phyloP scores from a whole-genome alignment of 192 early-diverging fungal genomes.

The Spizellomyces sp. region DNA sequence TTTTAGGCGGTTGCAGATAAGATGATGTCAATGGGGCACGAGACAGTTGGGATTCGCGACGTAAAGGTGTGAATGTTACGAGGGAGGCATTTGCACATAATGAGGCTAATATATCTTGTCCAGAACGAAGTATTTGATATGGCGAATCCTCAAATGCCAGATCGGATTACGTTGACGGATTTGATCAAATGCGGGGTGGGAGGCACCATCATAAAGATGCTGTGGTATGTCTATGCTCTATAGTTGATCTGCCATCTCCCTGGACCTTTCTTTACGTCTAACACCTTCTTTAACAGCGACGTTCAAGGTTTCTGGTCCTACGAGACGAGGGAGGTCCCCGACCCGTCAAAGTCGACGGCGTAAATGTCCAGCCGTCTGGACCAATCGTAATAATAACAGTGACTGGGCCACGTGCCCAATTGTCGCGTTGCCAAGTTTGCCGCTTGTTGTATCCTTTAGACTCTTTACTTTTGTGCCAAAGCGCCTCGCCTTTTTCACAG shows the following conservation, averaged over 20 bases:
- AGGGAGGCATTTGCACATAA: not conserved
- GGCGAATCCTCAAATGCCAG: slow-evolving; percentile 39
- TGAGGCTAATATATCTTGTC: slow-evolving; percentile 1
- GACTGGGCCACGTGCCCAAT: no score
- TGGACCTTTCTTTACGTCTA: not conserved
- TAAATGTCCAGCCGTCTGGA: no score
- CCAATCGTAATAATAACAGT: no score
- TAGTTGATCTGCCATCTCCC: no score
- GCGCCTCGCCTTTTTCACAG: no score
- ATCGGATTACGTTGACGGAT: slow-evolving; percentile 50
- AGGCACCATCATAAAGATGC: slow-evolving; percentile 53
- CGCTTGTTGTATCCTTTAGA: no score
- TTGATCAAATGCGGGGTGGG: slow-evolving; percentile 49
- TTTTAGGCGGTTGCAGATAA: slow-evolving; percentile 44
- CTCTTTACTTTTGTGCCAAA: no score
- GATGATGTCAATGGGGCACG: slow-evolving; percentile 45
- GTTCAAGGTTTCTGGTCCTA: slow-evolving; percentile 32
- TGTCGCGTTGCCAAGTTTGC: no score
- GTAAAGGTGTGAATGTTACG: slow-evolving; percentile 34
- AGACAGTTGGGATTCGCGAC: slow-evolving; percentile 42
- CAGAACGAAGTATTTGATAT: slow-evolving; percentile 67
- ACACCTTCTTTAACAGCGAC: slow-evolving; percentile 10
- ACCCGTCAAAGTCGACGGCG: not conserved
- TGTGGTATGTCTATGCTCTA: slow-evolving; percentile 24
- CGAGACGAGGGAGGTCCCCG: slow-evolving; percentile 23